Conservation (phyloP, 2,329 filamentous ascomycete genomes). For the Drechslerella dactyloides region DNA sequence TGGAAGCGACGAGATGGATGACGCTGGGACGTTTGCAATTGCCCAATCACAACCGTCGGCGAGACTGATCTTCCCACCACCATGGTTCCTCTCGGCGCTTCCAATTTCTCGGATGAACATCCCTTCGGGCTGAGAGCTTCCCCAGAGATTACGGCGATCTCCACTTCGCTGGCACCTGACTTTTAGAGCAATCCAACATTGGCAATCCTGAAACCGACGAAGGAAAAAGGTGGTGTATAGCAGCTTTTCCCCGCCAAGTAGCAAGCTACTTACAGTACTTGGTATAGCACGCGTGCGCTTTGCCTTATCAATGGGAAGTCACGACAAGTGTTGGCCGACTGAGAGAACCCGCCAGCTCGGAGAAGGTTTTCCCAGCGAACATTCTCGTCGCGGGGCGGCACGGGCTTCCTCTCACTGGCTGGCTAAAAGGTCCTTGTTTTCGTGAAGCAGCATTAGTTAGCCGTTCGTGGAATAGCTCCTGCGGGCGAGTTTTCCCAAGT, state of each 20-base stretch:
- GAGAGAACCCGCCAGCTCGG: not conserved
- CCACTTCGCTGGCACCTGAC: constrained; percentile 35
- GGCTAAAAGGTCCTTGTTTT: constrained; percentile 11
- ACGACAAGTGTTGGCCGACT: not conserved
- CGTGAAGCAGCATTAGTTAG: constrained; percentile 23
- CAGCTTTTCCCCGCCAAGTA: too few relatives aligned
- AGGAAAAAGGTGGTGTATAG: constrained; percentile 3
- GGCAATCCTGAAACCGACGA: constrained; percentile 13
- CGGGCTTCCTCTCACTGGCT: constrained; percentile 38
- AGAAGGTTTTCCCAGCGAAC: constrained; percentile 10
- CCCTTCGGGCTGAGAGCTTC: constrained; percentile 37
- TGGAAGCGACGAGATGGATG: constrained; percentile 40
- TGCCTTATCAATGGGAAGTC: not conserved
- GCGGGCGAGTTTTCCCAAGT: constrained; percentile 16
- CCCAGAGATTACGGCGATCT: not conserved
- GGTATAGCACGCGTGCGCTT: too few relatives aligned
- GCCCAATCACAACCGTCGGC: constrained; percentile 35
- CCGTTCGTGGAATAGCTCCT: constrained; percentile 33
- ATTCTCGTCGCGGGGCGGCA: constrained; percentile 24
- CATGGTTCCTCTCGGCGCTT: constrained; percentile 50
- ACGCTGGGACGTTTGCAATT: constrained; percentile 33
- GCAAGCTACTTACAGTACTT: too few relatives aligned
- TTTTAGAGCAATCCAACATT: constrained; percentile 23
- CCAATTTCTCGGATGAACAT: constrained; percentile 37
- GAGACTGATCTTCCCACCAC: constrained; percentile 50